phyloP scores from a whole-genome alignment of 257 asterid genomes.

The Penstemon eatonii region DNA sequence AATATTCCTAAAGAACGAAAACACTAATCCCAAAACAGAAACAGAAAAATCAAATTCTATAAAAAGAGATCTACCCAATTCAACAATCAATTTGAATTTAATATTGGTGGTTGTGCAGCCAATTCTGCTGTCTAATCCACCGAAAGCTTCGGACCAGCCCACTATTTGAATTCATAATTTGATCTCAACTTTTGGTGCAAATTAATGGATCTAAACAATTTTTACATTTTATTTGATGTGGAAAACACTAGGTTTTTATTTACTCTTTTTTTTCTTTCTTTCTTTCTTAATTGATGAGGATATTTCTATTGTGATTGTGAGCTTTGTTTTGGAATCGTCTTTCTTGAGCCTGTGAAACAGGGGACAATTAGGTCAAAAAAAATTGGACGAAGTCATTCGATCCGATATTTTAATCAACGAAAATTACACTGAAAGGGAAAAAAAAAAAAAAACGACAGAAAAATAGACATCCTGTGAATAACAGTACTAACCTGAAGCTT shows the following conservation, averaged over 20 bases:
- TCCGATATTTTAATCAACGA: too few relatives aligned
- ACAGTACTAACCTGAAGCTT: too few relatives aligned
- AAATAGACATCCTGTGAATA: too few relatives aligned
- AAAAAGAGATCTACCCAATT: background rate
- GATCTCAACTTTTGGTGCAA: background rate
- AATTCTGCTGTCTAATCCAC: constrained; percentile 36
- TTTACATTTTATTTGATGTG: constrained; percentile 7
- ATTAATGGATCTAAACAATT: background rate
- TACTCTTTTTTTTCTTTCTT: too few relatives aligned
- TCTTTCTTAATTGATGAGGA: too few relatives aligned
- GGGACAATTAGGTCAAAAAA: too few relatives aligned
- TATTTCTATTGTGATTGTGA: too few relatives aligned
- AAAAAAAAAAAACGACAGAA: too few relatives aligned
- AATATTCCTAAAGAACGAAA: background rate
- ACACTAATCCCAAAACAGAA: background rate
- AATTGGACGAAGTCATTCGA: too few relatives aligned
- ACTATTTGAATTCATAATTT: background rate
- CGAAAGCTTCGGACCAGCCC: constrained; percentile 21
- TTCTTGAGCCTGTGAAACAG: too few relatives aligned
- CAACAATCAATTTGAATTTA: background rate
- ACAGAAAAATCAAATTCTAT: background rate
- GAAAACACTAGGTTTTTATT: background rate
- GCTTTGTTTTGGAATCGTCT: too few relatives aligned
- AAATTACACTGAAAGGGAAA: too few relatives aligned
- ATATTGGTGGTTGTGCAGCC: constrained; percentile 26